Percentiles rank a stretch among this genome's conserved stretches.
phyloP scores from a whole-genome alignment of 1,284 basidiomycete species.

The Moesziomyces aphidis region DNA sequence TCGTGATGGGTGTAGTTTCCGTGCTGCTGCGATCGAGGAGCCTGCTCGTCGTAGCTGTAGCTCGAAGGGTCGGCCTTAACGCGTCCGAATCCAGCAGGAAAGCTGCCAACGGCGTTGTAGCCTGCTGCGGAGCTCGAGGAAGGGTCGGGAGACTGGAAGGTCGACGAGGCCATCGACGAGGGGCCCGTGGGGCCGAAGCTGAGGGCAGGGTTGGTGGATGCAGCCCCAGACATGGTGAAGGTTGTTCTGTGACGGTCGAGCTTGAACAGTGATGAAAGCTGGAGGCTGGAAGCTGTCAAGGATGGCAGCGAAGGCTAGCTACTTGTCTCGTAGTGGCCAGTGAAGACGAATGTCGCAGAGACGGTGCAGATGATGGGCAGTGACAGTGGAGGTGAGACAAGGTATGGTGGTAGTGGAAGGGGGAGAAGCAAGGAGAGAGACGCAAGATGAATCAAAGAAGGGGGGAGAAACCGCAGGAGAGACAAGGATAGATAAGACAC shows the following conservation, averaged over 20 bases:
- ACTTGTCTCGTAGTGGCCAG: not conserved
- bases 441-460: conserved; percentile 28
- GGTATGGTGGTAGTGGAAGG: conserved; percentile 40
- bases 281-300: not conserved
- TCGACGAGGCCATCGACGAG: conserved; percentile 19
- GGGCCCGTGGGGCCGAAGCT: conserved; percentile 36
- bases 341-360: conserved; percentile 1
- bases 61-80: conserved; percentile 31
- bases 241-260: not conserved
- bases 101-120: conserved; percentile 26
- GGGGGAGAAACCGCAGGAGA: conserved; percentile 44
- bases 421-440: conserved; percentile 7
- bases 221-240: conserved; percentile 37
- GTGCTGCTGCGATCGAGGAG: conserved; percentile 46
- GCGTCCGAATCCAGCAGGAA: conserved; percentile 27
- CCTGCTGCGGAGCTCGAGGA: conserved; percentile 28
- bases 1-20: conserved; percentile 50
- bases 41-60: conserved; percentile 46
- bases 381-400: conserved; percentile 32
- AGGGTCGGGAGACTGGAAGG: conserved; percentile 39
- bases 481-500: conserved; percentile 51
- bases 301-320: not conserved
- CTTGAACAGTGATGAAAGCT: not conserved
- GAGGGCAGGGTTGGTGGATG: conserved; percentile 42
- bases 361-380: conserved; percentile 12